Base-by-base conservation (phyloP, 1,284 basidiomycete species). In the Cryptococcus depauperatus region DNA sequence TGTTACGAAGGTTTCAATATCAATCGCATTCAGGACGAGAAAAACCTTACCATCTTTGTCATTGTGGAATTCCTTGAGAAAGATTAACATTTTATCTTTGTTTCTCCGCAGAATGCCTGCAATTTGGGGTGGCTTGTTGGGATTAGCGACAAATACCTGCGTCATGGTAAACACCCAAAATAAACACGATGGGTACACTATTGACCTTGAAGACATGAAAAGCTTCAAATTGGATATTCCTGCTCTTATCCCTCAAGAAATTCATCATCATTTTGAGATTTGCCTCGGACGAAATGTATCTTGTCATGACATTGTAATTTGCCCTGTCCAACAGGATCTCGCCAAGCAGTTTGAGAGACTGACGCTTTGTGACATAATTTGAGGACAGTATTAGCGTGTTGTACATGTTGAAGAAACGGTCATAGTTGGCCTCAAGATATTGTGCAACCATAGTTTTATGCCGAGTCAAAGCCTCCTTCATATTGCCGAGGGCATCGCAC, bases 221-320 rank as follows among this genome's bases (percentile, higher is more conserved):
- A 2, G 93, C 93, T 70, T 99, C 93, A 52, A 97, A 98, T 71
- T 99, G 93, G 44, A 99, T 98, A 70, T 99, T 97, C 76, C 90
- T 88, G 76, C 89, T 93, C 76, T 91, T 91, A 65, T 97, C 91
- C 51, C 91, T 79, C 41, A 99, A 75, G 43, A 98, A 78, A 70
- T 98, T 98, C 93, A 99, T 99, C 89, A 98, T 96, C 80, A 93
- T 87, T 80, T 97, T 97, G 51, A 99, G 77, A 66, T 98, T 99
- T 30, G 84, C 84, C 50, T 79, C 76, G 40, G 81, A 83, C 5
- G 85, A 80, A 58, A 98, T 97, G 69, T 97, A 99, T n/a, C 83
- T 79, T 1, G 93, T 97, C 93, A 99, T 99, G 64, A 97, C 86
- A 59, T 79, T 85, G 75, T 97, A 98, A 72, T 98, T 98, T 35